Evolutionary conservation across 352 stramenopile genomes (phyloP).

Genomic region (Pythium monospermum): DNA sequence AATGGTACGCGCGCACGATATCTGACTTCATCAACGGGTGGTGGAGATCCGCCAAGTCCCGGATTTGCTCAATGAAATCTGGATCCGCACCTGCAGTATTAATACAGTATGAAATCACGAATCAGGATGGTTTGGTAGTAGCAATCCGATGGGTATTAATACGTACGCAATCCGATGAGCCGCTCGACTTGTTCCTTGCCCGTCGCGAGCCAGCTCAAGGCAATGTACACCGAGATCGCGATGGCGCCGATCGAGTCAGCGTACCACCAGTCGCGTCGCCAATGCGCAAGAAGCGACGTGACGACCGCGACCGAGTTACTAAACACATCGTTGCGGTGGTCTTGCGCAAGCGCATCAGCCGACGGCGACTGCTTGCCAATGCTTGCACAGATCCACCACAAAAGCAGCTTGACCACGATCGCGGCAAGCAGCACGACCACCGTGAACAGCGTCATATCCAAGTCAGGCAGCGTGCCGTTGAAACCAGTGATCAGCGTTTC

Average conservation of each 20-base stretch:
- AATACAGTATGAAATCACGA: not conserved
- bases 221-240: slow-evolving; percentile 96
- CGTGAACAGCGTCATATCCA: slow-evolving; percentile 66
- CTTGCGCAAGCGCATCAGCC: slow-evolving; percentile 79
- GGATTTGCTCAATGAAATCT: slow-evolving; percentile 93
- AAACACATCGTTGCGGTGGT: slow-evolving; percentile 97
- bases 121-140: not conserved
- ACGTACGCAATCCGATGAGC: slow-evolving; percentile 83
- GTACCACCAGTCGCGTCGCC: slow-evolving; percentile 85
- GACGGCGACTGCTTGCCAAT: slow-evolving; percentile 65
- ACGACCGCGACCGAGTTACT: slow-evolving; percentile 90
- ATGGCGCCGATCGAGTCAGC: slow-evolving; percentile 94
- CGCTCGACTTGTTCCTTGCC: slow-evolving; percentile 94
- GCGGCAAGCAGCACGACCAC: slow-evolving; percentile 63
- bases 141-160: not conserved
- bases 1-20: slow-evolving; percentile 94
- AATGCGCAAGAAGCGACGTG: slow-evolving; percentile 68
- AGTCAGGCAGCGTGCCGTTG: slow-evolving; percentile 48
- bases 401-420: slow-evolving; percentile 74
- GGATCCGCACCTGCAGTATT: slow-evolving; percentile 75
- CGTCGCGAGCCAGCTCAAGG: slow-evolving; percentile 92
- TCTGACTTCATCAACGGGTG: slow-evolving; percentile 90
- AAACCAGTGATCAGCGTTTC: slow-evolving; percentile 73
- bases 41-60: slow-evolving; percentile 82
- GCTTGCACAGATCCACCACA: slow-evolving; percentile 77